phyloP scores from a whole-genome alignment of 2,329 filamentous ascomycete species.

The Penicillium crustosum region DNA sequence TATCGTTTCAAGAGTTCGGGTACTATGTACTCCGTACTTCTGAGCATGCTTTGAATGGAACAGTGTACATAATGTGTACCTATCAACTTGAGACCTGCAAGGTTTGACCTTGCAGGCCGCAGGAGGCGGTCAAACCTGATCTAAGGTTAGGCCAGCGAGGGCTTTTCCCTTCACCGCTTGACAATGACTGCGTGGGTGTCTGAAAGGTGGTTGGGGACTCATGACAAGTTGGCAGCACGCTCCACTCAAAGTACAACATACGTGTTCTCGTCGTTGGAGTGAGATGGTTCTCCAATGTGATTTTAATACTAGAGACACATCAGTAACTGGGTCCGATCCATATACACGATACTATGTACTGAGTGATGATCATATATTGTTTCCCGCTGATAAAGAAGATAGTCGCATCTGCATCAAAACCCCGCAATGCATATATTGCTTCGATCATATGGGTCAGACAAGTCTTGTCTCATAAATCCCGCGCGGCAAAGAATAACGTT shows the following conservation, averaged over 20 bases:
- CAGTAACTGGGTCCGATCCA: slow-evolving; percentile 1
- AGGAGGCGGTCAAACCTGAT: slow-evolving; percentile 31
- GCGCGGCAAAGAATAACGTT: slow-evolving; percentile 18
- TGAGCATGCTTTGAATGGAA: slow-evolving; percentile 11
- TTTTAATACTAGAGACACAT: not conserved
- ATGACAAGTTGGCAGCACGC: slow-evolving; percentile 8
- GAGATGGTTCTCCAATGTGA: not conserved
- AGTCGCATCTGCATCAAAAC: slow-evolving; percentile 2
- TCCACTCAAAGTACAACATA: slow-evolving; percentile 10
- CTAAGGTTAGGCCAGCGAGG: slow-evolving; percentile 19
- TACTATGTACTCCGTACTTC: slow-evolving; percentile 9
- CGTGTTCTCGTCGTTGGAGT: slow-evolving; percentile 5
- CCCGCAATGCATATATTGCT: slow-evolving; percentile 10
- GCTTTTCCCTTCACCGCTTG: slow-evolving; percentile 22
- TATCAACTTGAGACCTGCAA: slow-evolving; percentile 23
- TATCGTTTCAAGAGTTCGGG: slow-evolving; percentile 1
- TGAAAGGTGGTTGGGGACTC: slow-evolving; percentile 12
- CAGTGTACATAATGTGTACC: slow-evolving; percentile 1
- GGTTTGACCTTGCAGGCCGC: slow-evolving; percentile 28
- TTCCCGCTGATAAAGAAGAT: slow-evolving; percentile 9
- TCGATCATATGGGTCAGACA: slow-evolving; percentile 8
- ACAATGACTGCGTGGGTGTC: slow-evolving; percentile 26
- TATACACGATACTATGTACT: not conserved
- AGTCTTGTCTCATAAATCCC: slow-evolving; percentile 19
- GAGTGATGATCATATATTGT: slow-evolving; percentile 6